A percentile compares a stretch with the other conserved stretches of the same genome.
These are phyloP conservation scores for Capronia coronata DNA, from an alignment of 2,329 filamentous ascomycete genomes.

Conservation along the genomic window DNA sequence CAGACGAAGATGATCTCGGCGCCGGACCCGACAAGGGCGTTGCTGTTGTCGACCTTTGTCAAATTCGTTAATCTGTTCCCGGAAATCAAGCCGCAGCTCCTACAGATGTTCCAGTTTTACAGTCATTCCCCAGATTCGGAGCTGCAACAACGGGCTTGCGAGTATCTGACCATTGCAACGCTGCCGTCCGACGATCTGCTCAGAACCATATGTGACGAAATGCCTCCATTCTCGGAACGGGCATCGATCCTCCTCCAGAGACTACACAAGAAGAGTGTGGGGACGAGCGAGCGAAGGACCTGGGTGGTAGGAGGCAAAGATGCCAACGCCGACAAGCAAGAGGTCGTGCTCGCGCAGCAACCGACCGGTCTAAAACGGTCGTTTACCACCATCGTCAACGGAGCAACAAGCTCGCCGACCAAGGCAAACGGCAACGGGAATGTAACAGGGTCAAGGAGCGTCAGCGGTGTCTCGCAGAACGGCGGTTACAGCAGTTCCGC, in stretches of 20 bases:
- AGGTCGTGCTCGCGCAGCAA: conserved; percentile 73
- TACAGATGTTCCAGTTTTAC: conserved; percentile 85
- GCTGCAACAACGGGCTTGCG: conserved; percentile 90
- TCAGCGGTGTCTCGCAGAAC: conserved; percentile 4
- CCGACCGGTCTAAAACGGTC: conserved; percentile 71
- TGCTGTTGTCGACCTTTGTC: conserved; percentile 90
- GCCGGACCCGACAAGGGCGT: conserved; percentile 81
- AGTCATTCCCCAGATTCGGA: conserved; percentile 93
- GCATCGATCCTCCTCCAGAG: conserved; percentile 86
- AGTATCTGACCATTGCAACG: conserved; percentile 80
- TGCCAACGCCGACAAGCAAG: conserved; percentile 73
- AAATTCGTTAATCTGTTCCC: conserved; percentile 98
- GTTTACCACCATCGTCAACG: conserved; percentile 57
- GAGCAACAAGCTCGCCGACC: too few species aligned
- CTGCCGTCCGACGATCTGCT: conserved; percentile 85
- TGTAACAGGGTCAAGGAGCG: conserved; percentile 28
- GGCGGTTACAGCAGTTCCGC: conserved; percentile 43
- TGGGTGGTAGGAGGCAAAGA: conserved; percentile 98
- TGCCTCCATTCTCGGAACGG: conserved; percentile 95
- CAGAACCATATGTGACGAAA: conserved; percentile 92
- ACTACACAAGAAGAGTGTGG: conserved; percentile 88
- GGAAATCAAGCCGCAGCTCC: conserved; percentile 91
- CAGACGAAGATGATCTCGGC: conserved; percentile 84
- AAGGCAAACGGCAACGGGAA: conserved; percentile 39
- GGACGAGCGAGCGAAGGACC: conserved; percentile 88